phyloP scores from a whole-genome alignment of 768 basidiomycete species.

The Gloeopeniophorella convolvens region DNA sequence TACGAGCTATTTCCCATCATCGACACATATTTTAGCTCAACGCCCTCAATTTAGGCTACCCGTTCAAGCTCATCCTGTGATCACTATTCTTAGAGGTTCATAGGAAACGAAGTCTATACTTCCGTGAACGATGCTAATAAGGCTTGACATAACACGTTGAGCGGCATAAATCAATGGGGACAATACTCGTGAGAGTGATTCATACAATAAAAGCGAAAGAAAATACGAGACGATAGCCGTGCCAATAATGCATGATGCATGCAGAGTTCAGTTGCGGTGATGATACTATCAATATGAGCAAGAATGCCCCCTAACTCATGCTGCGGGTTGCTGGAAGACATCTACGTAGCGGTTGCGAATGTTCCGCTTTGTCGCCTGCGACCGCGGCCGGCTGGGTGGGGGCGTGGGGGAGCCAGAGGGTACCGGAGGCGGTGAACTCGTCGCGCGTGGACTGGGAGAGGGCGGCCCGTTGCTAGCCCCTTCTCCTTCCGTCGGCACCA shows the following conservation, averaged over 20 bases:
- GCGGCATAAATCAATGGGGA: slow-evolving; percentile 13
- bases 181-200: background rate
- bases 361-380: slow-evolving; percentile 66
- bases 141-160: background rate
- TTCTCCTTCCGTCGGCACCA: slow-evolving; percentile 44
- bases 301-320: background rate
- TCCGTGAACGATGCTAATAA: slow-evolving; percentile 12
- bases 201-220: background rate
- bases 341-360: slow-evolving; percentile 84
- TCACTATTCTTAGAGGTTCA: slow-evolving; percentile 17
- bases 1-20: slow-evolving; percentile 23
- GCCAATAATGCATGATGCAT: too few relatives aligned
- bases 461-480: slow-evolving; percentile 26
- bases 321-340: slow-evolving; percentile 57
- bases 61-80: slow-evolving; percentile 71
- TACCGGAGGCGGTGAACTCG: slow-evolving; percentile 31
- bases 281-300: background rate
- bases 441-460: slow-evolving; percentile 26
- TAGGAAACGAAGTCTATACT: slow-evolving; percentile 18
- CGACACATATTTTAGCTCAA: slow-evolving; percentile 1
- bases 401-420: slow-evolving; percentile 37
- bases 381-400: slow-evolving; percentile 46
- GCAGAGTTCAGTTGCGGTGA: slow-evolving; percentile 5
- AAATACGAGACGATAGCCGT: slow-evolving; percentile 1
- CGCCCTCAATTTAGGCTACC: slow-evolving; percentile 48